phyloP scores from a whole-genome alignment of 495 filamentous ascomycete genomes.

The Trichoderma gamsii region DNA sequence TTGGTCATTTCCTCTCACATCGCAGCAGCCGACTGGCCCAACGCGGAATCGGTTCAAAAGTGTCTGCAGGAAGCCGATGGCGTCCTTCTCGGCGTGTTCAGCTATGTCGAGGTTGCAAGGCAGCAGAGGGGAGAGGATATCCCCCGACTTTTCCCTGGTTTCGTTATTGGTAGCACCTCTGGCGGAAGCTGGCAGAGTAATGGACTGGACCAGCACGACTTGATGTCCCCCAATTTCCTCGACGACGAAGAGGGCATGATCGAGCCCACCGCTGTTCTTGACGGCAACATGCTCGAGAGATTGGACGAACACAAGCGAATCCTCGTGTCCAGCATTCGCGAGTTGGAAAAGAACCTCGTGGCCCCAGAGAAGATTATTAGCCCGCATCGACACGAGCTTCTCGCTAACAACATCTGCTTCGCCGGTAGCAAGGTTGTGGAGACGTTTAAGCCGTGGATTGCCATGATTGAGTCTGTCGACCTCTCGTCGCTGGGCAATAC shows the following conservation, averaged over 20 bases:
- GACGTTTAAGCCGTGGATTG: slow-evolving; percentile 79
- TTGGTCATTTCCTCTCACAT: slow-evolving; percentile 97
- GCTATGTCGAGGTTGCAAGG: slow-evolving; percentile 89
- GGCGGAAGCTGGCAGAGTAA: slow-evolving; percentile 96
- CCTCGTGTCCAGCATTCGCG: slow-evolving; percentile 72
- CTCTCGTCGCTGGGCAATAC: slow-evolving; percentile 65
- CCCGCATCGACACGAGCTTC: slow-evolving; percentile 58
- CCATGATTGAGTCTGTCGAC: slow-evolving; percentile 82
- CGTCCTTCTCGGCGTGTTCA: slow-evolving; percentile 85
- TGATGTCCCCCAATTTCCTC: slow-evolving; percentile 68
- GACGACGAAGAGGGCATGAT: slow-evolving; percentile 72
- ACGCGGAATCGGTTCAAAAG: slow-evolving; percentile 80
- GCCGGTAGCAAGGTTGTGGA: slow-evolving; percentile 74
- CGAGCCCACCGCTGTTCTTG: slow-evolving; percentile 70
- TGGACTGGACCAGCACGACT: slow-evolving; percentile 60
- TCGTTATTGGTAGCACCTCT: slow-evolving; percentile 71
- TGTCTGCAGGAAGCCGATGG: slow-evolving; percentile 94
- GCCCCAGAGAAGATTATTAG: slow-evolving; percentile 72
- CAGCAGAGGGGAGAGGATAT: slow-evolving; percentile 87
- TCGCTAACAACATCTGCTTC: slow-evolving; percentile 68
- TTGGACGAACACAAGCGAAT: slow-evolving; percentile 78
- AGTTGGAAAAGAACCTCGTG: slow-evolving; percentile 76
- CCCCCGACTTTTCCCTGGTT: slow-evolving; percentile 83
- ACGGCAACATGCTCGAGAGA: slow-evolving; percentile 68
- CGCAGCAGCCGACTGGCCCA: slow-evolving; percentile 87